Percentiles rank a stretch among this genome's conserved stretches.
Evolutionary conservation across 2,329 filamentous ascomycete species (phyloP).

Genomic region (Thelonectria olida): DNA sequence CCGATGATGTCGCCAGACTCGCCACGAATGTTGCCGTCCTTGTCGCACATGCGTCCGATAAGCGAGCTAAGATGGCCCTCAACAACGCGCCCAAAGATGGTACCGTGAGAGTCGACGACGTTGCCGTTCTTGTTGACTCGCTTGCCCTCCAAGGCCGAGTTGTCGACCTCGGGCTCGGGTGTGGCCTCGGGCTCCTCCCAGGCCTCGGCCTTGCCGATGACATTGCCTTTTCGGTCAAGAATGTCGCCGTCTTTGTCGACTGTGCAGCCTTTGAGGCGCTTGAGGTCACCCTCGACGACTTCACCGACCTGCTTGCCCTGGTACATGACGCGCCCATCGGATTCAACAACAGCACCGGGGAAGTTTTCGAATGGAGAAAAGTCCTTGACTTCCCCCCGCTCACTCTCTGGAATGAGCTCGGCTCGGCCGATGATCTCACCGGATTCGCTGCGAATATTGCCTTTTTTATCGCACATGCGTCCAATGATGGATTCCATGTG

Average conservation of each 20-base stretch:
- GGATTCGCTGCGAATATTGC: conserved; percentile 77
- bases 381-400: conserved; percentile 63
- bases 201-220: conserved; percentile 65
- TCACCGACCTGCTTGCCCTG: no score
- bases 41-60: conserved; percentile 74
- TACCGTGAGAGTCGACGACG: conserved; percentile 65
- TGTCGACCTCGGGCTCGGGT: conserved; percentile 60
- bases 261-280: no score
- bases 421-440: conserved; percentile 76
- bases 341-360: no score
- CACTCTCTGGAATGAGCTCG: conserved; percentile 57
- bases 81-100: conserved; percentile 72
- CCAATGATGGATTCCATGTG: conserved; percentile 70
- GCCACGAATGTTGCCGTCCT: conserved; percentile 76
- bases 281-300: no score
- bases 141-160: conserved; percentile 62
- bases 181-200: conserved; percentile 57
- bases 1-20: conserved; percentile 73
- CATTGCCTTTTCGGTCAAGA: conserved; percentile 76
- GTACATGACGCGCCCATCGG: no score
- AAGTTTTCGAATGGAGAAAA: no score
- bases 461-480: conserved; percentile 75
- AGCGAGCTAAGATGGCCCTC: conserved; percentile 71
- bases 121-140: conserved; percentile 69
- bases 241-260: conserved; percentile 85